Evolutionary conservation across 2,329 filamentous ascomycete genomes (phyloP).

Genomic region (Cytospora schulzeri): DNA sequence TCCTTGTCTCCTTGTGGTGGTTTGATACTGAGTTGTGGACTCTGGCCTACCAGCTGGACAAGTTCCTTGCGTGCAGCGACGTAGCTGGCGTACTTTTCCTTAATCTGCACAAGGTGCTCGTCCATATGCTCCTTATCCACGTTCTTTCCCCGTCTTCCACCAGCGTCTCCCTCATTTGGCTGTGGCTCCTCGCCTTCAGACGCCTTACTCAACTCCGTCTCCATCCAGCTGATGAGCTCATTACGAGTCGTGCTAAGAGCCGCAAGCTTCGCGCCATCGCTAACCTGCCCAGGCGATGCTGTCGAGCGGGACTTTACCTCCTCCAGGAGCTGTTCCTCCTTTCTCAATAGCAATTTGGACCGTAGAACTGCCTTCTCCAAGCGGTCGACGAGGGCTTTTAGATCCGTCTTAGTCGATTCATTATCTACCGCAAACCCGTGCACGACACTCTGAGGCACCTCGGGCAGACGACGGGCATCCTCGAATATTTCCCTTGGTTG

Average conservation of each 20-base stretch:
- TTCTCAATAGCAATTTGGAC: constrained; percentile 58
- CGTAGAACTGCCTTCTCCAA: constrained; percentile 62
- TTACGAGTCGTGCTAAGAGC: constrained; percentile 60
- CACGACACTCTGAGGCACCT: constrained; percentile 55
- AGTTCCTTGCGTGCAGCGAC: constrained; percentile 52
- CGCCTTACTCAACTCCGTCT: constrained; percentile 60
- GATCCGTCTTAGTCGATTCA: constrained; percentile 41
- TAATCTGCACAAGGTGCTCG: constrained; percentile 49
- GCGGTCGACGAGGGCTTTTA: constrained; percentile 51
- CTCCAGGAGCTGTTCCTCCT: constrained; percentile 58
- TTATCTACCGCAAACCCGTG: constrained; percentile 51
- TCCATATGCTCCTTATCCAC: constrained; percentile 38
- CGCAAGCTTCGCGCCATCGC: constrained; percentile 46
- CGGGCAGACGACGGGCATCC: constrained; percentile 47
- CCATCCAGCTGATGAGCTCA: constrained; percentile 67
- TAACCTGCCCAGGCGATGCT: constrained; percentile 40
- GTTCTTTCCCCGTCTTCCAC: constrained; percentile 8
- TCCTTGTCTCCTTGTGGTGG: constrained; percentile 24
- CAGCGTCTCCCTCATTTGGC: constrained; percentile 29
- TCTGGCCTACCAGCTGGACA: constrained; percentile 43
- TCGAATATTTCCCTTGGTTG: constrained; percentile 51
- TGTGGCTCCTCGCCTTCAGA: constrained; percentile 36
- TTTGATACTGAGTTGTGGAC: constrained; percentile 35
- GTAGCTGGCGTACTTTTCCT: constrained; percentile 57
- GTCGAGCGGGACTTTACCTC: constrained; percentile 47